Evolutionary conservation across 345 rosid species (phyloP).

Genomic region (Hibiscus trionum): DNA sequence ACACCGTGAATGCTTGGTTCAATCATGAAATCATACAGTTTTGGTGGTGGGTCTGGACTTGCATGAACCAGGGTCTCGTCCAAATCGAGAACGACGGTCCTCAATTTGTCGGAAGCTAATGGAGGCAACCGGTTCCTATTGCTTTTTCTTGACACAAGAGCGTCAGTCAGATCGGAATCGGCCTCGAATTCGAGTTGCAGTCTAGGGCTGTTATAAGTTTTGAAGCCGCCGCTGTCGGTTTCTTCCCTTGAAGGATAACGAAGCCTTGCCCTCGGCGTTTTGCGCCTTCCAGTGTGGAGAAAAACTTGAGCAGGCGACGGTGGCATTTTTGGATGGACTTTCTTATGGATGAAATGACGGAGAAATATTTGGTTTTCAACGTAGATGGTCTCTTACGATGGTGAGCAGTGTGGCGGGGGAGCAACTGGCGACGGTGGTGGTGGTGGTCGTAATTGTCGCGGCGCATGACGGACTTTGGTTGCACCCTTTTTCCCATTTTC

Average conservation of each 20-base stretch:
- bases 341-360: background rate
- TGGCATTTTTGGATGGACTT: background rate
- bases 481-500: background rate
- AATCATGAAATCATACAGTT: constrained; percentile 52
- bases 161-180: background rate
- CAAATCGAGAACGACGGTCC: constrained; percentile 73
- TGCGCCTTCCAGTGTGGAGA: background rate
- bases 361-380: background rate
- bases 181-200: background rate
- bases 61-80: constrained; percentile 85
- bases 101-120: constrained; percentile 13
- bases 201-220: background rate
- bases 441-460: background rate
- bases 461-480: background rate
- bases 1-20: constrained; percentile 55
- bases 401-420: background rate
- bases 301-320: background rate
- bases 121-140: background rate
- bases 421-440: background rate
- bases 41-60: constrained; percentile 47
- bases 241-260: background rate
- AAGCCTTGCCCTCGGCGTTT: background rate
- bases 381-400: background rate
- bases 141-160: no score
- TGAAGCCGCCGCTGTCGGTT: background rate